These are phyloP conservation scores for Alternaria brassicae DNA, from an alignment of 2,329 filamentous ascomycete species.

Conservation along the genomic window DNA sequence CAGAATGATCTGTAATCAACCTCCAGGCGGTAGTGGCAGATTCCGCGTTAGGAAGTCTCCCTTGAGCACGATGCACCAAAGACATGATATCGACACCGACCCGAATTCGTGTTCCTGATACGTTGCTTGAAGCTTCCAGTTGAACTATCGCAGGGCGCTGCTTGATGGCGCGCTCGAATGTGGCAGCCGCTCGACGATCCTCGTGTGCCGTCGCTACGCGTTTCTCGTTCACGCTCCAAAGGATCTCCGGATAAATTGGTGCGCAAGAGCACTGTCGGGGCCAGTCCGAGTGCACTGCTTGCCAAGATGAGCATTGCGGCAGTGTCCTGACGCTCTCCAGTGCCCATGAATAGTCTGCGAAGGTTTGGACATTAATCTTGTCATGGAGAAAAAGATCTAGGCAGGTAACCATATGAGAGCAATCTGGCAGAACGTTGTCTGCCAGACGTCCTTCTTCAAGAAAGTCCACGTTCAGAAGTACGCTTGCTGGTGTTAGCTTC, in stretches of 20 bases:
- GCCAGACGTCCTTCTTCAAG: not conserved
- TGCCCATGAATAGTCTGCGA: constrained; percentile 31
- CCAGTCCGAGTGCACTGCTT: not conserved
- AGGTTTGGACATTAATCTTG: constrained; percentile 1
- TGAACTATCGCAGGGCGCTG: constrained; percentile 47
- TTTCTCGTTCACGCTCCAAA: constrained; percentile 35
- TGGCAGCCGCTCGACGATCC: constrained; percentile 56
- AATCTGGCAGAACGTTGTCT: constrained; percentile 8
- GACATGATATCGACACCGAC: constrained; percentile 53
- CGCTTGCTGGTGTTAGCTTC: constrained; percentile 5
- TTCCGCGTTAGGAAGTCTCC: constrained; percentile 35
- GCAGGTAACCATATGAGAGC: constrained; percentile 27
- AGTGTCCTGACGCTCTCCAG: constrained; percentile 26
- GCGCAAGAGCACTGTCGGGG: constrained; percentile 30
- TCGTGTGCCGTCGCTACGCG: constrained; percentile 35
- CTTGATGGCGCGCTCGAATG: constrained; percentile 61
- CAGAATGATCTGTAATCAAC: constrained; percentile 55
- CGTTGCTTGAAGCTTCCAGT: constrained; percentile 22
- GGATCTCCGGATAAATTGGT: constrained; percentile 31
- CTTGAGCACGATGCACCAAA: constrained; percentile 54
- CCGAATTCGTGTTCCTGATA: constrained; percentile 46
- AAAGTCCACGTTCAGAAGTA: constrained; percentile 10
- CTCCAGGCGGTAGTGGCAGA: constrained; percentile 52
- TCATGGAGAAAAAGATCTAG: constrained; percentile 28
- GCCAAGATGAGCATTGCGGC: constrained; percentile 33